phyloP scores from a whole-genome alignment of 306 rosid genomes.

The Begonia fuchsioides region DNA sequence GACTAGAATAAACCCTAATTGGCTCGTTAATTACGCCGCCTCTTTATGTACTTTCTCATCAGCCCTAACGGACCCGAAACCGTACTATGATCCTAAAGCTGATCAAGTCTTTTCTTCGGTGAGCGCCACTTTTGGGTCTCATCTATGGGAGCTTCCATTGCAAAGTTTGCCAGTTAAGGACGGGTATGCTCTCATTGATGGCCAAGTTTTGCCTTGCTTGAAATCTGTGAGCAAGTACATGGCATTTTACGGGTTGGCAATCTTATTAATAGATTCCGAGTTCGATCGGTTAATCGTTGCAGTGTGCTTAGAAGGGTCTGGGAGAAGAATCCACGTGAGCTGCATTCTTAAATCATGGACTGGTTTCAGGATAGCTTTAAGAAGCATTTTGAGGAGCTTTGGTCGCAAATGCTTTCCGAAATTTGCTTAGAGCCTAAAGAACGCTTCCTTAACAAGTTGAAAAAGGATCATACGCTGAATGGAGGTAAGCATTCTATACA shows the following conservation, averaged over 20 bases:
- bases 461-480: not conserved
- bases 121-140: conserved; percentile 56
- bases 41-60: conserved; percentile 55
- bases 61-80: conserved; percentile 43
- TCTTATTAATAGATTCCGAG: conserved; percentile 36
- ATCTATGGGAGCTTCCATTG: conserved; percentile 70
- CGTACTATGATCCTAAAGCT: conserved; percentile 46
- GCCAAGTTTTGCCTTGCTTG: conserved; percentile 74
- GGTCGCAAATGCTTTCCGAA: conserved; percentile 61
- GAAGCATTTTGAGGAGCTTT: conserved; percentile 28
- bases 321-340: conserved; percentile 56
- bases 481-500: too few species aligned
- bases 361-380: conserved; percentile 70
- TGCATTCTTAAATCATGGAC: conserved; percentile 47
- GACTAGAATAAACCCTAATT: conserved; percentile 57
- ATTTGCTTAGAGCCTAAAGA: conserved; percentile 31
- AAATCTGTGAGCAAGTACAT: conserved; percentile 34
- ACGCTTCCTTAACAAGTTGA: conserved; percentile 14
- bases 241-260: conserved; percentile 78
- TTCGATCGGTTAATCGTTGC: conserved; percentile 30
- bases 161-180: conserved; percentile 31
- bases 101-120: conserved; percentile 57
- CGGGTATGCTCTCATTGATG: conserved; percentile 57
- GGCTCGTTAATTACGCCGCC: conserved; percentile 72
- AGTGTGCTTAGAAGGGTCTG: conserved; percentile 44